Conservation (phyloP, 345 rosid genomes). For the Rhizophora mangle region DNA sequence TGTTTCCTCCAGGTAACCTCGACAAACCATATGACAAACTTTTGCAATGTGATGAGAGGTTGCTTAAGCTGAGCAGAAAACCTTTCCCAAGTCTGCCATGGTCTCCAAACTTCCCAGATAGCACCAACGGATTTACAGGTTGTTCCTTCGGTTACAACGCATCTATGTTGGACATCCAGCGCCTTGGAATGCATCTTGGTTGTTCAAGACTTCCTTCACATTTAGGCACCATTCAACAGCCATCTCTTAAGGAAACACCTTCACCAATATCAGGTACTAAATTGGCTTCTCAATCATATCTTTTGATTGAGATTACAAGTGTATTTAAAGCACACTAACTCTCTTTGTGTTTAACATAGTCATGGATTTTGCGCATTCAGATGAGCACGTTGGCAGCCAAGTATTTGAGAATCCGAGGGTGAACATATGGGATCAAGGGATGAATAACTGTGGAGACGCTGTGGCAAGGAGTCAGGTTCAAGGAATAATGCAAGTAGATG, state of each 20-base stretch:
- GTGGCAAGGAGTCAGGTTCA: constrained; percentile 3
- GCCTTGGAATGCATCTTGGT: background rate
- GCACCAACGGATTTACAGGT: background rate
- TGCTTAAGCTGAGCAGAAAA: constrained; percentile 27
- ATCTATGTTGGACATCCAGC: background rate
- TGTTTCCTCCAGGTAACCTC: constrained; percentile 40
- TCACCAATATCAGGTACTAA: constrained; percentile 30
- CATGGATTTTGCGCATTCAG: constrained; percentile 23
- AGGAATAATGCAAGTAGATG: background rate
- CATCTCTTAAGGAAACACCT: constrained; percentile 1
- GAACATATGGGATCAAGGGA: constrained; percentile 8
- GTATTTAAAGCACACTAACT: constrained; percentile 1
- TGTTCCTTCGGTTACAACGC: background rate
- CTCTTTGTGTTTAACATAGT: constrained; percentile 24
- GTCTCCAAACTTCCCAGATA: constrained; percentile 22
- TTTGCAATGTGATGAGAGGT: constrained; percentile 26
- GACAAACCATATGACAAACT: constrained; percentile 50
- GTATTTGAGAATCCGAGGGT: constrained; percentile 5
- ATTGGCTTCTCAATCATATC: background rate
- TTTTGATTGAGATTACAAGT: background rate
- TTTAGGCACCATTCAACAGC: constrained; percentile 1
- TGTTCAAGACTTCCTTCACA: background rate
- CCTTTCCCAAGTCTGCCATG: constrained; percentile 29
- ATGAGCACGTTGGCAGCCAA: constrained; percentile 5
- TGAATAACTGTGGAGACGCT: background rate